Evolutionary conservation across 192 early-diverging fungal genomes (phyloP), one percentile per base, ranked within the genome.

Genomic region (Coemansia sp.): DNA sequence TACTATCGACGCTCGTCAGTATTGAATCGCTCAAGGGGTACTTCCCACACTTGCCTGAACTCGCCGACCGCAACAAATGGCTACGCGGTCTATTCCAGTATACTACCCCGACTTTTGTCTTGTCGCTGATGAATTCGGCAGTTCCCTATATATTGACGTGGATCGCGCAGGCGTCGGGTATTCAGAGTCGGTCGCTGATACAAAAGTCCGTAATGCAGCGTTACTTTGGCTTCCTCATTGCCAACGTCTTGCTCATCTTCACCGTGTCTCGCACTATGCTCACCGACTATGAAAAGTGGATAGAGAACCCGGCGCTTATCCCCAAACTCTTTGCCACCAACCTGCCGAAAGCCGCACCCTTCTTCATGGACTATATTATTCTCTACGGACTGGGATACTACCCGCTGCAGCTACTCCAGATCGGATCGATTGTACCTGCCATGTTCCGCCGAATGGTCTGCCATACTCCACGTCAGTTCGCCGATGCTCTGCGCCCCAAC

Each of bases 281-380:
- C 23, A 88, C 87, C 32, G 79, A 89, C 31, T 67, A 91, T 36
- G 77, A 81, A 27, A 88, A 91, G 32, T 89, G 93, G 46, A 72
- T 90, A n/a, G 87, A 90, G 53, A 86, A 92, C 63, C 86, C 90
- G 6, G 85, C 84, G 7, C 76, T 87, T 31, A 84, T 93, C 10
- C 80, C 90, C 17, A 77, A 84, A 27, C 73, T 89, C 21, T 76
- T 94, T 46, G 91, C 93, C n/a, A 86, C 74, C 4, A 88, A 77
- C 0, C 70, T 94, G 42, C 89, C 91, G 2, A 81, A 85, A 5
- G 87, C 89, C 6, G 86, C 92, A 29, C 93, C 91, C 25, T 92
- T 93, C 73, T 94, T 93, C 76, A 85, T 93, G 70, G 90, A 93
- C 67, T 91, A 88, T 63, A 76, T 90, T 38, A 87, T 94, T 25